Evolutionary conservation across 768 basidiomycete species (phyloP).

Genomic region (Amanita pallidorosea): DNA sequence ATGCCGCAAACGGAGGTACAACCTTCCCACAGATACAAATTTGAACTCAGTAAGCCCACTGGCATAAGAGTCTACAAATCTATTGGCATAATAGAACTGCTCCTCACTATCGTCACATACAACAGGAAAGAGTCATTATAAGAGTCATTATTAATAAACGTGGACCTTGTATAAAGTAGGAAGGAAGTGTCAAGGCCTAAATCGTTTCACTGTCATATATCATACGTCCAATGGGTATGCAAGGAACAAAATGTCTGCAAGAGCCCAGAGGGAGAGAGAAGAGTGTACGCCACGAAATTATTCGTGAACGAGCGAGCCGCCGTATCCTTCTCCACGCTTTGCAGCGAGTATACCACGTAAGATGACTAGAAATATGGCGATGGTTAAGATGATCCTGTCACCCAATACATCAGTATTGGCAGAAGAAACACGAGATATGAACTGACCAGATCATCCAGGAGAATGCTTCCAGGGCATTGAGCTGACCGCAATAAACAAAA

Average conservation of each 20-base stretch:
- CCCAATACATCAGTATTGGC: conserved; percentile 1
- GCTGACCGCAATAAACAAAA: conserved; percentile 40
- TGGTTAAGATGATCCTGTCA: conserved; percentile 51
- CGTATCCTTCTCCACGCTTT: conserved; percentile 57
- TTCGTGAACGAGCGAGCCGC: conserved; percentile 24
- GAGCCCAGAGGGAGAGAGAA: neutral
- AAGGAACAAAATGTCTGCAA: neutral
- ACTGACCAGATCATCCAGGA: conserved; percentile 44
- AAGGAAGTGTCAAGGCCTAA: neutral
- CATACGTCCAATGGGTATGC: conserved; percentile 2
- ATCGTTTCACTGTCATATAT: neutral
- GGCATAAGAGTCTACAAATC: too few relatives aligned
- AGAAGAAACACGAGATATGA: neutral
- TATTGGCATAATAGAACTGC: too few relatives aligned
- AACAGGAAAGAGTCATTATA: neutral
- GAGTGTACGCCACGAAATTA: neutral
- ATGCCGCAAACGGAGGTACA: too few relatives aligned
- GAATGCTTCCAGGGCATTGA: conserved; percentile 47
- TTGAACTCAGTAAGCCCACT: too few relatives aligned
- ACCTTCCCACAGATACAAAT: too few relatives aligned
- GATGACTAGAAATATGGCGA: conserved; percentile 47
- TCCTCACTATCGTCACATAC: neutral
- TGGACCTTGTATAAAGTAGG: neutral
- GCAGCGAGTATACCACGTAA: conserved; percentile 48
- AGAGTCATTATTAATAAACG: neutral